Percentiles rank a stretch among this genome's conserved stretches.
These are phyloP conservation scores for Pythium pectinolyticum DNA, from an alignment of 352 stramenopile genomes.

Conservation along the genomic window DNA sequence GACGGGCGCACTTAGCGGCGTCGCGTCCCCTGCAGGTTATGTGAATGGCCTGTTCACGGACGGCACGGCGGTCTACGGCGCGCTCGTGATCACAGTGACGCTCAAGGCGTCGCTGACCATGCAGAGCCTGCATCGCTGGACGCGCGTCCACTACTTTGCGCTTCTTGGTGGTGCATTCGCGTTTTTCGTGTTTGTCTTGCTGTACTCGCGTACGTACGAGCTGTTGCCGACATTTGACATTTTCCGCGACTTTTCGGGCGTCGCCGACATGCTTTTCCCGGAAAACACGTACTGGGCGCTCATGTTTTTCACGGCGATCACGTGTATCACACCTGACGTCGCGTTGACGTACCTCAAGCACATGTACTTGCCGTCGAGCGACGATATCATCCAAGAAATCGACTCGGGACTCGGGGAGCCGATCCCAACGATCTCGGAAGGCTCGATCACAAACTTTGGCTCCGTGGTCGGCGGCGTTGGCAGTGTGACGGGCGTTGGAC, in stretches of 20 bases:
- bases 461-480: background rate
- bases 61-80: slow-evolving; percentile 77
- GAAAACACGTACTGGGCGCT: slow-evolving; percentile 62
- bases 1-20: slow-evolving; percentile 38
- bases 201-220: slow-evolving; percentile 66
- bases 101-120: slow-evolving; percentile 74
- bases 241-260: slow-evolving; percentile 74
- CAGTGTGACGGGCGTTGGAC: too few species aligned
- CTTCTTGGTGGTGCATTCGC: slow-evolving; percentile 58
- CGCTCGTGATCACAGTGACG: slow-evolving; percentile 72
- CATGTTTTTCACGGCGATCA: slow-evolving; percentile 62
- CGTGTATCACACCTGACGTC: slow-evolving; percentile 62
- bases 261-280: slow-evolving; percentile 56
- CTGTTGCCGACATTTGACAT: slow-evolving; percentile 67
- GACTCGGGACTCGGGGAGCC: slow-evolving; percentile 61
- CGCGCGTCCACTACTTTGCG: slow-evolving; percentile 64
- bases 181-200: slow-evolving; percentile 71
- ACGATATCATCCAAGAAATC: slow-evolving; percentile 86
- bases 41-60: slow-evolving; percentile 69
- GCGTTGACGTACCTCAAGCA: slow-evolving; percentile 74
- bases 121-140: slow-evolving; percentile 80
- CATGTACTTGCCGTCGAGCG: slow-evolving; percentile 83
- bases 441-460: slow-evolving; percentile 4
- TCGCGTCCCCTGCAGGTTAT: slow-evolving; percentile 43
- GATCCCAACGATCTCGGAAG: slow-evolving; percentile 1